Conservation (phyloP, 306 rosid genomes). For the Astragalus membranaceus region DNA sequence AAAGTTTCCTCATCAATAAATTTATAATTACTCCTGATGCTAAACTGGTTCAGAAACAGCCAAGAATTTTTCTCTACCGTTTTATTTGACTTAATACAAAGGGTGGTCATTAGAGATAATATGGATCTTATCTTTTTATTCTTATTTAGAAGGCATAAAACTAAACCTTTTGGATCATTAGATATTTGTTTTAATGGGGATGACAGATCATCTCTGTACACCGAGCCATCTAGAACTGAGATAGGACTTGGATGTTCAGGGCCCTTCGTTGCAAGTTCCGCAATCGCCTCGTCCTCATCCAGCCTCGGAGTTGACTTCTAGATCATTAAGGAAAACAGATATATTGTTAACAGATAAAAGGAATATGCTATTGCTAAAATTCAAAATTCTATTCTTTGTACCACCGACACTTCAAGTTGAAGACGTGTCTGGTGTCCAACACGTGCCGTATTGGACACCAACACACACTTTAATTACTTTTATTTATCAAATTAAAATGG, state of each 20-base stretch:
- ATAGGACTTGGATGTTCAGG: conserved; percentile 78
- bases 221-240: conserved; percentile 68
- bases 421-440: too few species aligned
- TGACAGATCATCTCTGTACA: conserved; percentile 50
- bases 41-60: not conserved
- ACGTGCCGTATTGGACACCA: too few species aligned
- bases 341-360: conserved; percentile 5
- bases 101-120: not conserved
- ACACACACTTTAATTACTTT: too few species aligned
- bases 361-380: not conserved
- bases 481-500: too few species aligned
- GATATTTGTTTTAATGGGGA: conserved; percentile 55
- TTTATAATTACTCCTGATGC: not conserved
- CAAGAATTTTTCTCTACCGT: not conserved
- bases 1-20: not conserved
- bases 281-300: conserved; percentile 41
- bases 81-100: not conserved
- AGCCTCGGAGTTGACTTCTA: conserved; percentile 48
- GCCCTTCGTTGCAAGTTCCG: conserved; percentile 45
- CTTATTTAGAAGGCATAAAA: not conserved
- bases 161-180: conserved; percentile 50
- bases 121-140: not conserved
- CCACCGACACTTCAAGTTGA: too few species aligned
- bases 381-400: not conserved
- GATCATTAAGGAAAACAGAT: conserved; percentile 20